Base-by-base conservation (phyloP, 2,329 filamentous ascomycete species). In the Xylariomycetidae sp. region DNA sequence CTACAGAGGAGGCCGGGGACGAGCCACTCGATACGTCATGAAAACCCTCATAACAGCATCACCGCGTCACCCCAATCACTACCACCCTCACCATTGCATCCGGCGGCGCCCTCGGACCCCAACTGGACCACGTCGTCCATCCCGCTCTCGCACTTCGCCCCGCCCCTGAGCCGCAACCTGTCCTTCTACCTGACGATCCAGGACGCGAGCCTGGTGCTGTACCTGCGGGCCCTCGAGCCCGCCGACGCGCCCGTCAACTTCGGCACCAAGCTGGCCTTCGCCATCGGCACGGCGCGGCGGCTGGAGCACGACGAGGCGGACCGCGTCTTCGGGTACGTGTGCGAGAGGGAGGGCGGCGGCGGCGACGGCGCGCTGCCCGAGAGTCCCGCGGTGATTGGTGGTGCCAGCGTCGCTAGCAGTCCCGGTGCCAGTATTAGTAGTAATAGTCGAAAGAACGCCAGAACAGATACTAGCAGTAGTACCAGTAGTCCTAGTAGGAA, bases 251-350 rank as follows among this genome's bases (percentile, higher is more conserved):
- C 70, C 52, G 58, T 77, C 51, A 77, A 69, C 45, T 63, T 82
- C 15, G 73, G 74, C 31, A 84, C 70, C 42, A 86, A 78, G 56
- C 82, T 80, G 53, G 86, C 76, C 40, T 74, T 73, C 42, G 88
- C 75, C 46, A 88, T 82, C 41, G 77, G 78, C 26, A 80, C 77
- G 0, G 59, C 77, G 10, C 66, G 78, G 8, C 69, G 79, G 13
- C 68, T 82, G 3, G 79, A 82, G 46, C 85, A 89, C 57, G 85
- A 89, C 58, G 90, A 97, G 61, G 80, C 82, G 43, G 84, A 90
- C 40, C 74, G 80, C 23, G 66, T 85, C 0, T 96, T 94, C 58
- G 68, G 66, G 4, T 96, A 72, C 48, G 49, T 51, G 35, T 41
- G 40, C 31, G 35, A 47, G 25, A 44, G 48, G n/a, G 46, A 46